Conservation (phyloP, 208 protist genomes). For the Crithidia sp. region DNA sequence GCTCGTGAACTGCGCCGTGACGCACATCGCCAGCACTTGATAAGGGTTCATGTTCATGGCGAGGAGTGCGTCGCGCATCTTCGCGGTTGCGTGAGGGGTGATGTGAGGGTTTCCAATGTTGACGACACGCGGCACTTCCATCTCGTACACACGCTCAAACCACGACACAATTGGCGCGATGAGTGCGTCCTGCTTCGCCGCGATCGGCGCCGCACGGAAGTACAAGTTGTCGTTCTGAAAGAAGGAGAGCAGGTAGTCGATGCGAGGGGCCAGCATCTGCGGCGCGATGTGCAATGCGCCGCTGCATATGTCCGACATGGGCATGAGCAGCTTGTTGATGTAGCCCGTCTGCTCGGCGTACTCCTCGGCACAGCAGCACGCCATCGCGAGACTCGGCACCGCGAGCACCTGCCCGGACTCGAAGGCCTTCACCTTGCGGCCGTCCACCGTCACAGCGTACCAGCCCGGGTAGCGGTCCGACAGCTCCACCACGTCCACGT, state of each 20-base stretch:
- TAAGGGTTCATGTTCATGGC: conserved; percentile 91
- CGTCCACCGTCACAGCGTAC: conserved; percentile 89
- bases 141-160: conserved; percentile 73
- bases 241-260: conserved; percentile 93
- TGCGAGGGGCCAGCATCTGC: conserved; percentile 85
- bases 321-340: conserved; percentile 92
- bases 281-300: conserved; percentile 84
- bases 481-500: conserved; percentile 77
- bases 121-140: conserved; percentile 85
- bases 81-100: conserved; percentile 47
- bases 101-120: conserved; percentile 85
- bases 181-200: conserved; percentile 73
- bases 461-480: conserved; percentile 63
- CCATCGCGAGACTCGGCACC: conserved; percentile 87
- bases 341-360: conserved; percentile 84
- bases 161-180: conserved; percentile 80
- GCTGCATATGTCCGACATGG: conserved; percentile 89
- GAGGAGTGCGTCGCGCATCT: conserved; percentile 76
- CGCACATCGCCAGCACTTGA: conserved; percentile 88
- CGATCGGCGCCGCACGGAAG: conserved; percentile 82
- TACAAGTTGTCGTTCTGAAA: conserved; percentile 93
- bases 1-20: conserved; percentile 93
- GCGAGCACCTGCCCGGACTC: conserved; percentile 74
- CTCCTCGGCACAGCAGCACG: conserved; percentile 85
- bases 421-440: conserved; percentile 88